Evolutionary conservation across 345 rosid species (phyloP).

Genomic region (Bruguiera parviflora): DNA sequence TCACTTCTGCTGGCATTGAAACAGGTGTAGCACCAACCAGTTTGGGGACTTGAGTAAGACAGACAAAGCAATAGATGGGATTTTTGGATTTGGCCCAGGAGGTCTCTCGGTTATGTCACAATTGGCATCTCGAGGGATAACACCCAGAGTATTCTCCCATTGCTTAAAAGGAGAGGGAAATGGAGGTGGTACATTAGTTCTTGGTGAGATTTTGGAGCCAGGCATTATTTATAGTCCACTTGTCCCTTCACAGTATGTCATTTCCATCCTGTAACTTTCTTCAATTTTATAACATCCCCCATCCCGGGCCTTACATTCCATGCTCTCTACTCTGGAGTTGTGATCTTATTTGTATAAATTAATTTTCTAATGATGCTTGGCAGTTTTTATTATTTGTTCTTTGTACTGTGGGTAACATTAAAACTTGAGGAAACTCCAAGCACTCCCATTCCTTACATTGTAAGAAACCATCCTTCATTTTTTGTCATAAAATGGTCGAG

Average conservation of each 20-base stretch:
- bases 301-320: background rate
- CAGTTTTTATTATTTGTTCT: background rate
- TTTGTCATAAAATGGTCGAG: too few species aligned
- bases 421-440: too few species aligned
- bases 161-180: conserved; percentile 36
- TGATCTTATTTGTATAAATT: background rate
- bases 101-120: conserved; percentile 32
- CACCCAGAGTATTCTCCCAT: conserved; percentile 32
- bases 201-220: conserved; percentile 39
- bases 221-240: conserved; percentile 31
- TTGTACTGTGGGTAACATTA: too few species aligned
- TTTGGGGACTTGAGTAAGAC: conserved; percentile 29
- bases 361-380: background rate
- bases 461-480: too few species aligned
- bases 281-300: background rate
- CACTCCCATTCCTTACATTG: too few species aligned
- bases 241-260: conserved; percentile 32
- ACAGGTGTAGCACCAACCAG: conserved; percentile 35
- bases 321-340: background rate
- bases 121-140: conserved; percentile 27
- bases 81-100: conserved; percentile 39
- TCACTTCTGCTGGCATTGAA: conserved; percentile 13
- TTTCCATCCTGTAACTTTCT: too few species aligned
- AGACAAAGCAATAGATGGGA: conserved; percentile 35
- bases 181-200: conserved; percentile 37